These are phyloP conservation scores for Berberis vulgaris DNA, from an alignment of 164 flowering plant genomes.

Conservation along the genomic window DNA sequence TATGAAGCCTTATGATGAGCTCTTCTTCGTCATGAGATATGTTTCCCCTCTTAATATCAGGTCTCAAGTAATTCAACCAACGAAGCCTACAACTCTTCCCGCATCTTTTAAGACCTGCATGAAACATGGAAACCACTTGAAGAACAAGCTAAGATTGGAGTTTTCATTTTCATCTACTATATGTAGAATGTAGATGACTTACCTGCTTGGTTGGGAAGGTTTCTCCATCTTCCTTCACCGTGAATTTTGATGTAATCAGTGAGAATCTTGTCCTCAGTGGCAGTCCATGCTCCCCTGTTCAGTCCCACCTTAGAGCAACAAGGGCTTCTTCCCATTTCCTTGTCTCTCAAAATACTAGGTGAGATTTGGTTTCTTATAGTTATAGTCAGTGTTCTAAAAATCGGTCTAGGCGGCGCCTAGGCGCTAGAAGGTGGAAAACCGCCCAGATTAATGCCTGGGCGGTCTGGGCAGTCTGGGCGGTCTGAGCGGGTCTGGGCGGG, in stretches of 20 bases:
- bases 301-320: constrained; percentile 23
- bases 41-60: constrained; percentile 29
- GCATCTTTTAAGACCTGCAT: constrained; percentile 26
- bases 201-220: constrained; percentile 29
- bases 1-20: constrained; percentile 26
- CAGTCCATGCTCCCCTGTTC: constrained; percentile 33
- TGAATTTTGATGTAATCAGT: constrained; percentile 17
- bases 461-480: no score
- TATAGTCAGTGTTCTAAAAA: no score
- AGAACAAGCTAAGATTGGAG: not conserved
- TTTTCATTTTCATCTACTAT: not conserved
- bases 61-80: constrained; percentile 30
- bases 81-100: constrained; percentile 29
- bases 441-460: no score
- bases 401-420: no score
- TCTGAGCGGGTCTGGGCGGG: no score
- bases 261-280: constrained; percentile 23
- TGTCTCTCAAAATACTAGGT: no score
- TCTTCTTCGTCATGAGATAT: constrained; percentile 27
- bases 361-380: no score
- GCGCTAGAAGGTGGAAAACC: no score
- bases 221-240: constrained; percentile 30
- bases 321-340: constrained; percentile 25
- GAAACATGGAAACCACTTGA: not conserved
- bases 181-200: no score